A percentile compares a stretch with the other conserved stretches of the same genome.
These are phyloP conservation scores for Pseudogymnoascus sp. DNA, from an alignment of 2,329 filamentous ascomycete genomes.

Conservation along the genomic window DNA sequence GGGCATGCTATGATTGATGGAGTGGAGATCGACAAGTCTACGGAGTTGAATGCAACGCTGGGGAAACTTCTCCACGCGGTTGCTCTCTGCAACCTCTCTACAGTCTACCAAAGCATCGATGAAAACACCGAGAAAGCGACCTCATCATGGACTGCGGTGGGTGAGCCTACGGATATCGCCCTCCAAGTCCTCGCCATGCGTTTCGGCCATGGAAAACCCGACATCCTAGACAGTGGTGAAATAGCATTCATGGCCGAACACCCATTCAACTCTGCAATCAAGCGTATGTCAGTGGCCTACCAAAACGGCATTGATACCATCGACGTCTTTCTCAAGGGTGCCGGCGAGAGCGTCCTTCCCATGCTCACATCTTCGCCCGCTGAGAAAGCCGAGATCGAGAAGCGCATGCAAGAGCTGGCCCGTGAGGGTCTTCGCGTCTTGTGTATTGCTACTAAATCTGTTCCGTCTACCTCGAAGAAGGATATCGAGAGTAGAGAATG, in stretches of 20 bases:
- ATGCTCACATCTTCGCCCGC: conserved; percentile 45
- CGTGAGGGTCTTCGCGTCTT: conserved; percentile 60
- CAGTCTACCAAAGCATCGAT: conserved; percentile 27
- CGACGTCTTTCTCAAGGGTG: conserved; percentile 49
- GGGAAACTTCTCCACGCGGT: conserved; percentile 38
- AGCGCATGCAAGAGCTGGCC: conserved; percentile 48
- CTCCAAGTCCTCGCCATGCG: conserved; percentile 66
- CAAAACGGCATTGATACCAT: conserved; percentile 31
- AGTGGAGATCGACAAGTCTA: conserved; percentile 31
- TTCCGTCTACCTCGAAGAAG: conserved; percentile 19
- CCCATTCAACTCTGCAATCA: conserved; percentile 65
- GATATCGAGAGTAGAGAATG: conserved; percentile 38
- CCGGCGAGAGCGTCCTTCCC: conserved; percentile 48
- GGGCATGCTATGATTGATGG: conserved; percentile 41
- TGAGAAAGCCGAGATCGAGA: conserved; percentile 38
- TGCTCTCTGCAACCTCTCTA: conserved; percentile 52
- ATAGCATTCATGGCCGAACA: conserved; percentile 53
- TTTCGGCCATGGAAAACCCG: conserved; percentile 51
- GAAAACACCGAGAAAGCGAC: conserved; percentile 26
- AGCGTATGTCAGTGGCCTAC: conserved; percentile 68
- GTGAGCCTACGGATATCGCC: conserved; percentile 65
- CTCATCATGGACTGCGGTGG: conserved; percentile 50
- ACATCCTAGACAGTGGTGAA: conserved; percentile 37
- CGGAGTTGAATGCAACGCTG: conserved; percentile 26
- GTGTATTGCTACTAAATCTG: conserved; percentile 49